Base-by-base conservation (phyloP, 2,329 filamentous ascomycete genomes). In the Hypomyces perniciosus region DNA sequence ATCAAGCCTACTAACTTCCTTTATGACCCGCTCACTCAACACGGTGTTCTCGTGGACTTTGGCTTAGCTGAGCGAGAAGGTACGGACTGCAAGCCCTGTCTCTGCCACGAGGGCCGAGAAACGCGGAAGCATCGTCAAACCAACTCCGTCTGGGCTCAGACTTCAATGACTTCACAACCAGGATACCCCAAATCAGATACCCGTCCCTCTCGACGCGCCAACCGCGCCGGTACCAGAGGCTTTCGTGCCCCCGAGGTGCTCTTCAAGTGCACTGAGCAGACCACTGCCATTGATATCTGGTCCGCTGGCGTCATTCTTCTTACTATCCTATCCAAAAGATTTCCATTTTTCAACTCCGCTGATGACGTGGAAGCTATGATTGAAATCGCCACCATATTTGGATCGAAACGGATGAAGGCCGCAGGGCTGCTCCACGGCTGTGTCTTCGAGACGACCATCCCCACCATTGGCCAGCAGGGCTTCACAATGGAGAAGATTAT, bases 1-100 rank as follows among this genome's bases (percentile, higher is more conserved):
- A 96, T 97, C 65, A 97, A 97, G 65, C 93, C 93, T 5, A 99
- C 95, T 26, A 97, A 97, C 65, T 97, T 97, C 61, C 79, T 97
- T 37, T 97, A 97, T 71, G 90, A 95, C 57, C 88, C 89, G 0
- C 73, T 82, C 8, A 82, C 84, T 40, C 82, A 85, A 60, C 84
- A 88, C 50, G 93, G 93, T 38, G 92, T 99, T 2, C 79, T 99
- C 1, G 93, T 99, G n/a, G 93, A 99, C 65, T 99, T 99, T 72
- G 93, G 93, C n/a, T 80, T 99, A 12, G 93, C 93, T 34, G 93
- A 99, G 72, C 77, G 84, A 46, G 83, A 89, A 64, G 85, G 88
- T 26, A 83, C 82, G 27, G 90, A 95, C 47, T 80, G 76, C 65
- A 87, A 88, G 62, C 84, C 84, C 2, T 97, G 92, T 64, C 73